phyloP scores from a whole-genome alignment of 1,139 yeast genomes.

The Blastobotrys aristatus region DNA sequence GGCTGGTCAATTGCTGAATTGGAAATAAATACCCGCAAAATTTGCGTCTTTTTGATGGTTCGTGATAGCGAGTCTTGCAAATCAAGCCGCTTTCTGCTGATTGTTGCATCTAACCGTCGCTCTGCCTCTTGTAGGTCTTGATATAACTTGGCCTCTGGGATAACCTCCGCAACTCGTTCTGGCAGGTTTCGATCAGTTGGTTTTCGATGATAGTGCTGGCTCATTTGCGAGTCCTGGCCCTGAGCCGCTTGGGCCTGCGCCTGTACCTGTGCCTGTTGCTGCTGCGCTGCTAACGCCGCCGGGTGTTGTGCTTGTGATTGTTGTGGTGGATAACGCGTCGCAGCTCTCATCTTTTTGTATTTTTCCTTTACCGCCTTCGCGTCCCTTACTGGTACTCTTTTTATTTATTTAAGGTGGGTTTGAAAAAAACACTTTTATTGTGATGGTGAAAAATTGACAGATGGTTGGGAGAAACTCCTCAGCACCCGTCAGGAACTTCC shows the following conservation, averaged over 20 bases:
- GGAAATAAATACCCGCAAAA: constrained; percentile 74
- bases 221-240: constrained; percentile 5
- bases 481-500: neutral
- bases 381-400: neutral
- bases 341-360: neutral
- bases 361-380: no score
- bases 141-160: constrained; percentile 73
- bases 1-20: constrained; percentile 83
- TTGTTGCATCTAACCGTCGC: constrained; percentile 68
- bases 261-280: neutral
- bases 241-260: neutral
- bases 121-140: constrained; percentile 73
- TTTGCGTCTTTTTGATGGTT: constrained; percentile 44
- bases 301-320: neutral
- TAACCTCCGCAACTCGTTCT: constrained; percentile 49
- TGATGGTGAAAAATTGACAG: neutral
- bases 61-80: constrained; percentile 61
- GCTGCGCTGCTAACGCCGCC: no score
- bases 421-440: no score
- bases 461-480: neutral
- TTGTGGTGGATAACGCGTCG: constrained; percentile 2
- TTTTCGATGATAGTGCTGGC: constrained; percentile 35
- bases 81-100: constrained; percentile 78
- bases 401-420: no score
- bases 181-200: constrained; percentile 76